These are phyloP conservation scores for Sordariomycetes sp. DNA, from an alignment of 2,329 filamentous ascomycete species.

Conservation along the genomic window DNA sequence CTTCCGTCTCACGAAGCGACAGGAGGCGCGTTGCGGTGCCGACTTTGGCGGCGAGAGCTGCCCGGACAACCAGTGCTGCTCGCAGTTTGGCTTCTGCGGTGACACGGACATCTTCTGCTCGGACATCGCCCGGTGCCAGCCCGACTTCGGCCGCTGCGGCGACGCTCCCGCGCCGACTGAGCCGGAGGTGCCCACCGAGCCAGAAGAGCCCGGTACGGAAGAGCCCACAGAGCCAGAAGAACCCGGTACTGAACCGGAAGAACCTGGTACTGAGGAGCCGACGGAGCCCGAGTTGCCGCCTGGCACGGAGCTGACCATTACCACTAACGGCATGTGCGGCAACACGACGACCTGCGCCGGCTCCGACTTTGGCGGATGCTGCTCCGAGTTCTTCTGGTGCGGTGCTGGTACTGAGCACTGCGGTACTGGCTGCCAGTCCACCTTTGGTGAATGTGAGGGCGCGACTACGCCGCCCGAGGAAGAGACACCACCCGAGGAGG, in stretches of 20 bases:
- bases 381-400: slow-evolving; percentile 3
- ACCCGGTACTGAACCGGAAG: not conserved
- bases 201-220: not conserved
- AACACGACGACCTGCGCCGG: slow-evolving; percentile 7
- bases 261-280: not conserved
- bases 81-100: slow-evolving; percentile 12
- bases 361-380: slow-evolving; percentile 3
- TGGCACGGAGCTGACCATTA: not conserved
- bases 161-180: not conserved
- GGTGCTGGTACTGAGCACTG: slow-evolving; percentile 1
- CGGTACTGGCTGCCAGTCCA: not conserved
- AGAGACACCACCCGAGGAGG: not conserved
- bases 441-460: slow-evolving; percentile 5
- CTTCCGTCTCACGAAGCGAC: not conserved
- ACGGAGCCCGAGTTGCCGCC: not conserved
- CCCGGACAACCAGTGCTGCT: slow-evolving; percentile 11
- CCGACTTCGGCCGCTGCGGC: slow-evolving; percentile 16
- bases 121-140: slow-evolving; percentile 19
- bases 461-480: not conserved
- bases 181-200: not conserved
- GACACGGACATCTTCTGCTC: slow-evolving; percentile 6
- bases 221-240: not conserved
- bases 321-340: slow-evolving; percentile 6
- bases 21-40: slow-evolving; percentile 1
- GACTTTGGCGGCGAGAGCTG: slow-evolving; percentile 4